A percentile compares a stretch with the other conserved stretches of the same genome.
Evolutionary conservation across 257 asterid genomes (phyloP).

Genomic region (Knoxia roxburghii): DNA sequence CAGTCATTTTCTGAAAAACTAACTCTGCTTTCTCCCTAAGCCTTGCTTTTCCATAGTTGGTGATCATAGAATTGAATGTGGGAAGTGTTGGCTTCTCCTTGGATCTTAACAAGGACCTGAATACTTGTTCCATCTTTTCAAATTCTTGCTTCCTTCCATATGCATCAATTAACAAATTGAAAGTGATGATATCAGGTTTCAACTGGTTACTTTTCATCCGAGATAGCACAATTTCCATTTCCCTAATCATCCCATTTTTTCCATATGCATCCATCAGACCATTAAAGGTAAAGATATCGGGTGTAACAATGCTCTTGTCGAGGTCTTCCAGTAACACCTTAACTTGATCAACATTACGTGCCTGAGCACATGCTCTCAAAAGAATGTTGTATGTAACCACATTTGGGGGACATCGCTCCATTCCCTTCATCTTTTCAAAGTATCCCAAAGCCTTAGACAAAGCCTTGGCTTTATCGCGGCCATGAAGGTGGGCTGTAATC

Average conservation of each 20-base stretch:
- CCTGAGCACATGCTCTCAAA: slow-evolving; percentile 83
- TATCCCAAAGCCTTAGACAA: slow-evolving; percentile 66
- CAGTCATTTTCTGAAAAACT: slow-evolving; percentile 52
- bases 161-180: slow-evolving; percentile 75
- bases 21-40: slow-evolving; percentile 69
- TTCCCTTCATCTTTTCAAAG: slow-evolving; percentile 82
- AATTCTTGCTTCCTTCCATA: slow-evolving; percentile 90
- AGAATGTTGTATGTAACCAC: slow-evolving; percentile 89
- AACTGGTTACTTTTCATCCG: slow-evolving; percentile 68
- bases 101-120: slow-evolving; percentile 66
- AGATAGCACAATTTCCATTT: slow-evolving; percentile 78
- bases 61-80: slow-evolving; percentile 90
- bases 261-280: slow-evolving; percentile 99
- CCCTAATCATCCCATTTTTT: slow-evolving; percentile 75
- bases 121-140: slow-evolving; percentile 94
- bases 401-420: slow-evolving; percentile 76
- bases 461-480: slow-evolving; percentile 77
- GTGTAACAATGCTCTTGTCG: slow-evolving; percentile 52
- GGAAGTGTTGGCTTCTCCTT: slow-evolving; percentile 77
- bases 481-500: slow-evolving; percentile 88
- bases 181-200: slow-evolving; percentile 78
- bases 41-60: slow-evolving; percentile 90
- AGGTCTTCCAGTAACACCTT: slow-evolving; percentile 67
- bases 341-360: slow-evolving; percentile 60
- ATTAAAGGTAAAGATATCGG: slow-evolving; percentile 82